A percentile compares a stretch with the other conserved stretches of the same genome.
These are phyloP conservation scores for Naganishia friedmannii DNA, from an alignment of 768 basidiomycete species.

Conservation along the genomic window DNA sequence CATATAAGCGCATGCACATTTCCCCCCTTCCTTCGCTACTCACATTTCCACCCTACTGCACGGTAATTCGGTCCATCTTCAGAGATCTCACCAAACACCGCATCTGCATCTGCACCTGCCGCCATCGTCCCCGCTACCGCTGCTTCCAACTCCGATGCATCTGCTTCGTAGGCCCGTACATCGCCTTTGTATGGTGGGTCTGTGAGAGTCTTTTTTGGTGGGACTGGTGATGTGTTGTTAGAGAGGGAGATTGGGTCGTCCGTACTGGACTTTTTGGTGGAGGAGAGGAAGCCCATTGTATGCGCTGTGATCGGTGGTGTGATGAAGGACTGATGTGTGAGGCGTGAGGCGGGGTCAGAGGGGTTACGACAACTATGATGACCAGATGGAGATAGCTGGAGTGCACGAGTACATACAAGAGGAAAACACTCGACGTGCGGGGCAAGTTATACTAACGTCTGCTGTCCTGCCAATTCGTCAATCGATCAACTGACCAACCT, in stretches of 20 bases:
- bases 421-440: neutral
- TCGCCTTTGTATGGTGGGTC: neutral
- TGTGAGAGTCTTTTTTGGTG: slow-evolving; percentile 14
- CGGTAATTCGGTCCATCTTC: slow-evolving; percentile 14
- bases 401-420: neutral
- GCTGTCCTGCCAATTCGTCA: too few relatives aligned
- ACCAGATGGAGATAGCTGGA: neutral
- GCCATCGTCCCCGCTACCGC: neutral
- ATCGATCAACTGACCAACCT: too few relatives aligned
- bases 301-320: neutral
- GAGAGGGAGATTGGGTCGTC: slow-evolving; percentile 12
- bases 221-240: slow-evolving; percentile 36
- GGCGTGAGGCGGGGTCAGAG: too few relatives aligned
- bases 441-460: neutral
- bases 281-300: slow-evolving; percentile 9
- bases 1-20: neutral
- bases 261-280: slow-evolving; percentile 13
- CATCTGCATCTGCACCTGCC: slow-evolving; percentile 7
- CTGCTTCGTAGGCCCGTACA: slow-evolving; percentile 8
- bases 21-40: neutral
- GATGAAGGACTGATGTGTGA: neutral
- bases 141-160: slow-evolving; percentile 3
- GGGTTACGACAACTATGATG: neutral
- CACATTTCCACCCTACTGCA: slow-evolving; percentile 14
- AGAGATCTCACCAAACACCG: slow-evolving; percentile 1